Evolutionary conservation across 2,329 filamentous ascomycete species (phyloP).

Genomic region (Scytalidium sp.): DNA sequence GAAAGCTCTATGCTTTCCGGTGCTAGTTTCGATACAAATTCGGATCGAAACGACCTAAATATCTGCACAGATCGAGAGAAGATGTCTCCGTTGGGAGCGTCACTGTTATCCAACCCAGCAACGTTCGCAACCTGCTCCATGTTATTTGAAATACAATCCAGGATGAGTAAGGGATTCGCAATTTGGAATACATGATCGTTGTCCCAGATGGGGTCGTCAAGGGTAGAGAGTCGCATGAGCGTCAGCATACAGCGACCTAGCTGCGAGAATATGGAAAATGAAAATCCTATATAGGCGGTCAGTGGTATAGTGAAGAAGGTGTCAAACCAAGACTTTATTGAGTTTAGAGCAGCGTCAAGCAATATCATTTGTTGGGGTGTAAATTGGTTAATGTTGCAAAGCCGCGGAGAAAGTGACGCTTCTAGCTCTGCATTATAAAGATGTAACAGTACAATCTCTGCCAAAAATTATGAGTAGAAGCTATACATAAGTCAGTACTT

Average conservation of each 20-base stretch:
- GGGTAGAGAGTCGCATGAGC: conserved; percentile 36
- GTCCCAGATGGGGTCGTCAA: conserved; percentile 40
- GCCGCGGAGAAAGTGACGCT: conserved; percentile 27
- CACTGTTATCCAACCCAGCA: neutral
- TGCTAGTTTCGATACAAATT: neutral
- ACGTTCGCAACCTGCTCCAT: conserved; percentile 8
- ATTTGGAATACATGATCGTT: conserved; percentile 32
- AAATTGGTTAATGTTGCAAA: conserved; percentile 25
- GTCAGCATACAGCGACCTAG: conserved; percentile 34
- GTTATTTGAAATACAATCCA: conserved; percentile 25
- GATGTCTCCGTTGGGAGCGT: neutral
- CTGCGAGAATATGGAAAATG: conserved; percentile 32
- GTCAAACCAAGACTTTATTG: conserved; percentile 34
- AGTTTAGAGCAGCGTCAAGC: conserved; percentile 27
- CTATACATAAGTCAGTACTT: neutral
- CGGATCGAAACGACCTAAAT: neutral
- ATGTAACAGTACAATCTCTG: conserved; percentile 30
- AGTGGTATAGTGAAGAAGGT: conserved; percentile 31
- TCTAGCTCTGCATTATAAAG: conserved; percentile 28
- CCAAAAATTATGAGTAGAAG: conserved; percentile 8
- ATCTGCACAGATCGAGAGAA: neutral
- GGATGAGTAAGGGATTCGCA: conserved; percentile 32
- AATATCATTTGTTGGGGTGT: conserved; percentile 30
- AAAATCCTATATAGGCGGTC: conserved; percentile 26
- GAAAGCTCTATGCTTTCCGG: neutral